Percentiles rank a stretch among this genome's conserved stretches.
phyloP scores from a whole-genome alignment of 208 protist genomes.

The Trypanosoma boissoni region DNA sequence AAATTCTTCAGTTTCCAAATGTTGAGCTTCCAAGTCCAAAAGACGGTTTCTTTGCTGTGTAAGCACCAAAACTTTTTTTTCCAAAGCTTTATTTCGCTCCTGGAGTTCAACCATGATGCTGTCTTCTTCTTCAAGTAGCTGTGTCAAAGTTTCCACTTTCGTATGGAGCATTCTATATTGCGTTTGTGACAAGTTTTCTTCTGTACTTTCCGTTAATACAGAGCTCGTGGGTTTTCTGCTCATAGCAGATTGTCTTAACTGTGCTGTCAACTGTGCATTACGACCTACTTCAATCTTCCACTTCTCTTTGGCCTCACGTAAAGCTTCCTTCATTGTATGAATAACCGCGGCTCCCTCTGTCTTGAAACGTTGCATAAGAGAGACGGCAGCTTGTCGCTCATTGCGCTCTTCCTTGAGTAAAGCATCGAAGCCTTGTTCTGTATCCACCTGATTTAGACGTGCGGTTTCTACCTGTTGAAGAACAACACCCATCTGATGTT shows the following conservation, averaged over 20 bases:
- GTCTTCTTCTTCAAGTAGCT: constrained; percentile 30
- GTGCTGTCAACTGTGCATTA: constrained; percentile 23
- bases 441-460: constrained; percentile 13
- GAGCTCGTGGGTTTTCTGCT: neutral
- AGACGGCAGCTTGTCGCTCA: constrained; percentile 17
- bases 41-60: constrained; percentile 28
- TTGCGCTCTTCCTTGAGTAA: constrained; percentile 19
- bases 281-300: constrained; percentile 24
- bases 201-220: neutral
- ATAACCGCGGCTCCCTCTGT: constrained; percentile 24
- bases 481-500: constrained; percentile 17
- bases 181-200: neutral
- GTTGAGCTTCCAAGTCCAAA: constrained; percentile 23
- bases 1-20: constrained; percentile 22
- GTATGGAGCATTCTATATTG: neutral
- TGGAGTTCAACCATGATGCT: constrained; percentile 26
- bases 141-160: constrained; percentile 20
- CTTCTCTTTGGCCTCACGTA: constrained; percentile 23
- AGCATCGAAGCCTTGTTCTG: constrained; percentile 19
- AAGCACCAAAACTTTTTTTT: constrained; percentile 23
- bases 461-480: constrained; percentile 16
- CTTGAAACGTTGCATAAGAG: constrained; percentile 26
- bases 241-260: constrained; percentile 17
- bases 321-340: constrained; percentile 23
- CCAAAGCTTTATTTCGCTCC: constrained; percentile 16